phyloP scores from a whole-genome alignment of 306 rosid species.

The Clitoria ternatea region DNA sequence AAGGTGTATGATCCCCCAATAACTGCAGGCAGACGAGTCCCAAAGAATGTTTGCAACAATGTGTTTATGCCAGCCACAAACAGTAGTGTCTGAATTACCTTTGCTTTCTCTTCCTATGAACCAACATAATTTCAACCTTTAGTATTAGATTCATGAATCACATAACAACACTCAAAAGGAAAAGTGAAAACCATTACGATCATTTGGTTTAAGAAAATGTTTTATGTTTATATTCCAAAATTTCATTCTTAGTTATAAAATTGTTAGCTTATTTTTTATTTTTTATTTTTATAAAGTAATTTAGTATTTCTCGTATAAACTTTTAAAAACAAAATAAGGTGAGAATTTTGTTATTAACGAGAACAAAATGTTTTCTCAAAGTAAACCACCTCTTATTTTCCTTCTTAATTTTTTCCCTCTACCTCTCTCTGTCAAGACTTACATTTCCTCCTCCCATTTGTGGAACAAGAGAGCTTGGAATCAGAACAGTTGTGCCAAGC shows the following conservation, averaged over 20 bases:
- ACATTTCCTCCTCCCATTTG: constrained; percentile 99
- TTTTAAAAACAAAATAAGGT: no score
- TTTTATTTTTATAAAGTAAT: no score
- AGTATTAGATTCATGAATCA: constrained; percentile 24
- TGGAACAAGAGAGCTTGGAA: constrained; percentile 85
- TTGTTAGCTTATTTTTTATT: no score
- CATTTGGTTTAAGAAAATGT: no score
- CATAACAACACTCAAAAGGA: constrained; percentile 1
- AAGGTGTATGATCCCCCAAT: constrained; percentile 85
- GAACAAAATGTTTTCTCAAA: no score
- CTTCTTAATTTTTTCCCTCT: no score
- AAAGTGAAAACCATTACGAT: background rate
- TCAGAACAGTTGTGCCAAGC: constrained; percentile 94
- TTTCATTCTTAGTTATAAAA: no score
- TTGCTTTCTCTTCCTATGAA: constrained; percentile 85
- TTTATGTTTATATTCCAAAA: no score
- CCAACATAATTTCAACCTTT: constrained; percentile 6
- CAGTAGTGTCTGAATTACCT: constrained; percentile 78
- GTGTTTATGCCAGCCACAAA: constrained; percentile 94
- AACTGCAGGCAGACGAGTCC: constrained; percentile 94
- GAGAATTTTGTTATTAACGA: no score
- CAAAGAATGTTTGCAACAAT: constrained; percentile 66
- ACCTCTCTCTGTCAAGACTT: constrained; percentile 18
- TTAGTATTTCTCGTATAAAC: no score
- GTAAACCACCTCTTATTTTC: no score